Conservation (phyloP, 176 grass and related monocot genomes). For the Cenchrus purpureus region DNA sequence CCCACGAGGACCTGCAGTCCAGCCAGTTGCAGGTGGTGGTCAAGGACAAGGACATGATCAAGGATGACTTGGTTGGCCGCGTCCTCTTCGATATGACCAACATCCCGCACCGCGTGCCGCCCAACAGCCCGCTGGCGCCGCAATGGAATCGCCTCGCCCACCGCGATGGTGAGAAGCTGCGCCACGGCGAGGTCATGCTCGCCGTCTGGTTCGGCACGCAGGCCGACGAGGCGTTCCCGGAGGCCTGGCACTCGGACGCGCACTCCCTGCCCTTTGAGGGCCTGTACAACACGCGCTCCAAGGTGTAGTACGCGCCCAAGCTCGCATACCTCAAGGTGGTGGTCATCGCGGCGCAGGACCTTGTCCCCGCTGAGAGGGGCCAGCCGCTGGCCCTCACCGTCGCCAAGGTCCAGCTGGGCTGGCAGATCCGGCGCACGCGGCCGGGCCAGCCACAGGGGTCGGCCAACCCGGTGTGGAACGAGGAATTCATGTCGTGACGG, state of each 20-base stretch:
- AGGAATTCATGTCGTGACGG: slow-evolving; percentile 89
- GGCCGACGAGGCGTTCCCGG: slow-evolving; percentile 81
- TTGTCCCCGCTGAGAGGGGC: slow-evolving; percentile 20
- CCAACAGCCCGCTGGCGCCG: slow-evolving; percentile 82
- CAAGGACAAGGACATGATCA: slow-evolving; percentile 74
- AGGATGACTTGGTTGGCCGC: slow-evolving; percentile 74
- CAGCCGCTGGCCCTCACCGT: not conserved
- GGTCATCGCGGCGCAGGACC: slow-evolving; percentile 68
- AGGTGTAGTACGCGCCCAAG: slow-evolving; percentile 80
- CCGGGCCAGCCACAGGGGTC: slow-evolving; percentile 15
- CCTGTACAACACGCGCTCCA: slow-evolving; percentile 52
- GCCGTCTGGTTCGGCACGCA: slow-evolving; percentile 76
- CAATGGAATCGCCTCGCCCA: slow-evolving; percentile 75
- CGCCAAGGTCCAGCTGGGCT: slow-evolving; percentile 60
- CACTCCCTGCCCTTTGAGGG: slow-evolving; percentile 45
- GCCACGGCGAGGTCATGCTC: slow-evolving; percentile 83
- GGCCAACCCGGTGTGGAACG: slow-evolving; percentile 64
- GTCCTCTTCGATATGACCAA: slow-evolving; percentile 62
- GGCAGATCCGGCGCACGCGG: slow-evolving; percentile 47
- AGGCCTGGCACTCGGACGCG: slow-evolving; percentile 86
- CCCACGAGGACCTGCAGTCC: slow-evolving; percentile 51
- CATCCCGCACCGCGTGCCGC: slow-evolving; percentile 59
- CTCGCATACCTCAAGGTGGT: slow-evolving; percentile 65
- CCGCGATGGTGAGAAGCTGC: slow-evolving; percentile 47
- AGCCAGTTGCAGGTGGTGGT: slow-evolving; percentile 63